Base-by-base conservation (phyloP, 139 green algal species). In the Chlorella sp. region DNA sequence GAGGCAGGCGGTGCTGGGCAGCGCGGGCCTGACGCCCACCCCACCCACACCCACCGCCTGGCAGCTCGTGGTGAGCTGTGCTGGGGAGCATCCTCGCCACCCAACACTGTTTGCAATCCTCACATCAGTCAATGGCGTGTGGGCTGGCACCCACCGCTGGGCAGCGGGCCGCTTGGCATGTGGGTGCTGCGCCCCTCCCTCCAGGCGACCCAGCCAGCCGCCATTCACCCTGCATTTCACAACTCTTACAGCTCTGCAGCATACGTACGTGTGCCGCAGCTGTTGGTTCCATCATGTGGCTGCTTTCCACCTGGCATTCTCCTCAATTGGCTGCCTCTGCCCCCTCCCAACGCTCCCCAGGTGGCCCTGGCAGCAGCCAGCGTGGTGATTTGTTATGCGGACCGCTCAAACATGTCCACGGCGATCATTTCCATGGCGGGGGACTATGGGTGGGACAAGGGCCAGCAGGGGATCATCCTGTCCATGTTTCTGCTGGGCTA, bases 401-500 rank as follows among this genome's bases (percentile, higher is more conserved):
- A 96, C 73, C 75, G 94, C 34, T 93, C 93, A 64, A 97, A 97
- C 91, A 96, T 98, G 37, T 96, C 94, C 9, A 96, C 94, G 0
- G 96, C 96, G 7, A 94, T 98, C 84, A 89, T 98, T 57, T 90
- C 95, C 11, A 97, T 98, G 95, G 86, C 94, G 39, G 78, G 57
- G 32, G 28, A 95, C 42, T 97, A 95, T 77, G 87, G 91, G 16
- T 98, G 96, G 96, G 91, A 94, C 68, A 92, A 92, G 86, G 86
- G 88, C 0, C 93, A 91, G 83, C 88, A 96, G 89, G 96, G 96
- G 14, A 28, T 96, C 11, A 86, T 98, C 18, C 93, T 97, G 48
- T 97, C 94, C 32, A 91, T 93, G n/a, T 98, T 97, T 86, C 96
- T 97, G 86, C 79, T 83, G 40, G 96, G 96, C 30, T 97, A 98